phyloP scores from a whole-genome alignment of 1,139 yeast genomes.

The Hanseniaspora sp. region DNA sequence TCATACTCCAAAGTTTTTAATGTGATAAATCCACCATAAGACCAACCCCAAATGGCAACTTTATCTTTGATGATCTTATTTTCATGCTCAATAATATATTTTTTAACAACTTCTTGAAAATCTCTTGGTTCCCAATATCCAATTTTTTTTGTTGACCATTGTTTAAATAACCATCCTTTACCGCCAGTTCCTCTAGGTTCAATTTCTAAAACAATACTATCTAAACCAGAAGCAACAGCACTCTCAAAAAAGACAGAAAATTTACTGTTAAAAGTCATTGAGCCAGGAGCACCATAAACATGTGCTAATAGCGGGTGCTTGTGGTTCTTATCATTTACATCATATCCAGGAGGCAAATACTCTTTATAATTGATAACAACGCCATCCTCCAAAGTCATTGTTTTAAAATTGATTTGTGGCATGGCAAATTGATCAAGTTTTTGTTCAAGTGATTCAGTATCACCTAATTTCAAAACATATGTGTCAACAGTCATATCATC shows the following conservation, averaged over 20 bases:
- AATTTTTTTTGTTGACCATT: constrained; percentile 55
- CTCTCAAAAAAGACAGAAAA: constrained; percentile 57
- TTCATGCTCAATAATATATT: constrained; percentile 43
- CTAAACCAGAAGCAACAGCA: constrained; percentile 53
- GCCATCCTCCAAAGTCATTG: constrained; percentile 38
- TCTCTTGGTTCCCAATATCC: constrained; percentile 89
- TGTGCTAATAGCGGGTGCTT: constrained; percentile 73
- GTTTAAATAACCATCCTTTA: constrained; percentile 64
- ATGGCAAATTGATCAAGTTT: constrained; percentile 33
- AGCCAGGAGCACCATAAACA: constrained; percentile 93
- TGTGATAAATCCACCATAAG: constrained; percentile 75
- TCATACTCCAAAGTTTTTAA: constrained; percentile 66
- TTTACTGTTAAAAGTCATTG: constrained; percentile 52
- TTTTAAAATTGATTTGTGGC: constrained; percentile 46
- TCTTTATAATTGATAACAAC: constrained; percentile 58
- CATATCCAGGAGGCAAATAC: constrained; percentile 60
- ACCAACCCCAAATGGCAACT: constrained; percentile 96
- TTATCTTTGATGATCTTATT: constrained; percentile 47
- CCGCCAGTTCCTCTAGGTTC: constrained; percentile 96
- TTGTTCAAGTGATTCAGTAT: constrained; percentile 14
- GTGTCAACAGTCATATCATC: constrained; percentile 17
- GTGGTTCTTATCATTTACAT: constrained; percentile 33
- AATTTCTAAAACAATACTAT: constrained; percentile 65
- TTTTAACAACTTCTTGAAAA: constrained; percentile 52
- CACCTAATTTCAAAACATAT: constrained; percentile 20